A percentile compares a stretch with the other conserved stretches of the same genome.
These are phyloP conservation scores for Teratosphaeria gauchensis DNA, from an alignment of 2,329 filamentous ascomycete genomes.

Conservation along the genomic window DNA sequence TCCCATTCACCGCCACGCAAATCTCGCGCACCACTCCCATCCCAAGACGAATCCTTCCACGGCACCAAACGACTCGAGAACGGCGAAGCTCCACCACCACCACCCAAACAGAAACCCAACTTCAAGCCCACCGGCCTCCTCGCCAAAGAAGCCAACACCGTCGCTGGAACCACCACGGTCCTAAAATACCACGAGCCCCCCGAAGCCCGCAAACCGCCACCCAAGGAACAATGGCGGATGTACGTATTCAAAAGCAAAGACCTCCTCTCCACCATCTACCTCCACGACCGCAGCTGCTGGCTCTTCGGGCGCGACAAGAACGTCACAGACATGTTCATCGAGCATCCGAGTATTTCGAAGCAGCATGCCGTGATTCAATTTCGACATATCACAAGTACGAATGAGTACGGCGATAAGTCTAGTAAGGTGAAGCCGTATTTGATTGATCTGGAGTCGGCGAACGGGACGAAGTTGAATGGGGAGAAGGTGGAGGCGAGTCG, in stretches of 20 bases:
- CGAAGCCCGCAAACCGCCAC: conserved; percentile 78
- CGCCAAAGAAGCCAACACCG: conserved; percentile 78
- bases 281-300: conserved; percentile 77
- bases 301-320: conserved; percentile 70
- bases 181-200: conserved; percentile 95
- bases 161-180: conserved; percentile 64
- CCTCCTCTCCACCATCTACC: conserved; percentile 69
- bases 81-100: conserved; percentile 4
- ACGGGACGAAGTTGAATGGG: conserved; percentile 77
- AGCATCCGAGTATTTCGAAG: conserved; percentile 88
- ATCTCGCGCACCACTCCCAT: conserved; percentile 35
- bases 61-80: conserved; percentile 15
- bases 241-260: conserved; percentile 81
- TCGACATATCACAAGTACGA: conserved; percentile 68
- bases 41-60: conserved; percentile 37
- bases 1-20: conserved; percentile 32
- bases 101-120: conserved; percentile 78
- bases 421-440: conserved; percentile 68
- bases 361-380: conserved; percentile 96
- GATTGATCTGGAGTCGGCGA: conserved; percentile 87
- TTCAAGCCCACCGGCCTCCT: conserved; percentile 70
- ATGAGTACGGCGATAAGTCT: conserved; percentile 77
- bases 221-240: conserved; percentile 73
- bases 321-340: conserved; percentile 73
- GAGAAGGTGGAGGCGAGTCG: conserved; percentile 62